Evolutionary conservation across 2,329 filamentous ascomycete genomes (phyloP), one percentile per base, ranked within the genome.

Genomic region (Arthrobotrys pseudoclavata): DNA sequence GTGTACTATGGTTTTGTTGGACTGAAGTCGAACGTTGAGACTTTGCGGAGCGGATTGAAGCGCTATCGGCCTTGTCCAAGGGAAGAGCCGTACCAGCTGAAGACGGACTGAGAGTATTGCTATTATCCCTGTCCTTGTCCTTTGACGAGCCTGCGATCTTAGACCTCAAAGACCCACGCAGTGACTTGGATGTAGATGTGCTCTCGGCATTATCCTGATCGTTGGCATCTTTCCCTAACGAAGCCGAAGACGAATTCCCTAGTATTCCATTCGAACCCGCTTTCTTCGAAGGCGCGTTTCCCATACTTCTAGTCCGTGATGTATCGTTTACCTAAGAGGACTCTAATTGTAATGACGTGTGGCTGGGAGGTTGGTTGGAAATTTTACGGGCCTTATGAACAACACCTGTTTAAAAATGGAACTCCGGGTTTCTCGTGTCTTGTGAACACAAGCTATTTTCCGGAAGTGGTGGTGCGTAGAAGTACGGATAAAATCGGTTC

Each of bases 211-310:
- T 68, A 67, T 69, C 47, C 53, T 70, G 37, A 50, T 71, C 68
- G 55, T 60, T 70, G 64, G 53, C 40, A 37, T 79, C 74, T 52
- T 67, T 71, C 42, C 79, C 79, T 22, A 70, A 53, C 37, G 74
- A 71, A 40, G 67, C 66, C 18, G 66, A 71, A 31, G 66, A 71
- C 2, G 50, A 67, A 57, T 70, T 77, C 53, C 60, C 66, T 69
- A 77, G 74, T 70, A 79, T 52, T 69, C 68, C 68, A 61, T 74
- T 63, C 68, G 74, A 71, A 63, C 79, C 77, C 34, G 77, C 64
- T 66, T 78, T 79, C 79, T 81, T 82, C 69, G 81, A 82, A 66
- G 80, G 77, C 78, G 76, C 71, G 74, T 81, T 80, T 68, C 81
- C 81, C 81, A 82, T 82, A 53, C 52, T 81, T 72, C 67, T 50